Evolutionary conservation across 805 yeast genomes (phyloP).

Genomic region (Scheffersomyces ergatensis): DNA sequence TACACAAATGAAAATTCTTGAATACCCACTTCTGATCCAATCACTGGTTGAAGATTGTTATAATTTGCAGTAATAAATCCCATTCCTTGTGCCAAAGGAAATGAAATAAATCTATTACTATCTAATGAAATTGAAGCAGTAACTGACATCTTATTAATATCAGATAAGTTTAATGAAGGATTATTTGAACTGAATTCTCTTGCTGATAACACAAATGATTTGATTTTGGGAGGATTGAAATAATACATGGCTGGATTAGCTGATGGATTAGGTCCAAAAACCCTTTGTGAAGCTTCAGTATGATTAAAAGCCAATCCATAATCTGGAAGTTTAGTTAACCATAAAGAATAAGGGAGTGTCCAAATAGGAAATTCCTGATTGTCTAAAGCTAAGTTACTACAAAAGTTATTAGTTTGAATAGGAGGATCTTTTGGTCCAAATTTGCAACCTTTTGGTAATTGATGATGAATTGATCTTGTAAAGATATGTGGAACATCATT

Average conservation of each 20-base stretch:
- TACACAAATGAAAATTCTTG: constrained; percentile 42
- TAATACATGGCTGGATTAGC: constrained; percentile 55
- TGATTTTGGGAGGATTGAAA: constrained; percentile 66
- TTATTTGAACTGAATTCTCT: constrained; percentile 17
- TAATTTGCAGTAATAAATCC: constrained; percentile 73
- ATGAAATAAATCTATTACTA: constrained; percentile 45
- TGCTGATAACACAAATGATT: constrained; percentile 51
- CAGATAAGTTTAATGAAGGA: constrained; percentile 16
- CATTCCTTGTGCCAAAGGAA: constrained; percentile 75
- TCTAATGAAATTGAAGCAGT: constrained; percentile 15
- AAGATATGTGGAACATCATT: constrained; percentile 46
- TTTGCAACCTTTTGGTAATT: constrained; percentile 31
- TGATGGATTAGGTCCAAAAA: constrained; percentile 64
- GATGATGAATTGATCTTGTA: constrained; percentile 28
- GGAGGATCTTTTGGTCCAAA: constrained; percentile 31
- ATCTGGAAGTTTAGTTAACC: constrained; percentile 55
- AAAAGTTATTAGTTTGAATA: constrained; percentile 75
- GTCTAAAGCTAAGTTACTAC: constrained; percentile 67
- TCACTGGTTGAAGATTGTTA: constrained; percentile 46
- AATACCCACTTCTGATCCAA: constrained; percentile 67
- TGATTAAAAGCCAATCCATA: constrained; percentile 71
- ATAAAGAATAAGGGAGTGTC: constrained; percentile 80
- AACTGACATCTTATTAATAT: constrained; percentile 32
- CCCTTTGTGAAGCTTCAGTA: constrained; percentile 55
- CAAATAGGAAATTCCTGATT: constrained; percentile 68